Conservation (phyloP, 371 early-diverging fungal species). For the Funneliformis caledonium region DNA sequence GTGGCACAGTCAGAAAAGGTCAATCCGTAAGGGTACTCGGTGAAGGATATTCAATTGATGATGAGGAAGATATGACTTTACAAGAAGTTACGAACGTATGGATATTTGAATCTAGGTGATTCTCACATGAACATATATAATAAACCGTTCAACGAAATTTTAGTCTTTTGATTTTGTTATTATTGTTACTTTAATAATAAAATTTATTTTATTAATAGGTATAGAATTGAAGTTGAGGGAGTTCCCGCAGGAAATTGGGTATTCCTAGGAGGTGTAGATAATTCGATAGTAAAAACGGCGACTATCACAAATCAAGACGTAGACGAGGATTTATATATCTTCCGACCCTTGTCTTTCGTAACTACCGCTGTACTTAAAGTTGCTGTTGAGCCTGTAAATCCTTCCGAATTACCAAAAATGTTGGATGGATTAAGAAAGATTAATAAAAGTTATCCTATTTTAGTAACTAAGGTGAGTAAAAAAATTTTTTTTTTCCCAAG, state of each 20-base stretch:
- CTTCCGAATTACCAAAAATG: conserved; percentile 97
- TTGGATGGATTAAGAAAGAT: conserved; percentile 94
- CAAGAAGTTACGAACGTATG: conserved; percentile 77
- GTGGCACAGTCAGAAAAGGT: conserved; percentile 83
- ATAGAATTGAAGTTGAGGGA: conserved; percentile 81
- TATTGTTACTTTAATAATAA: background rate
- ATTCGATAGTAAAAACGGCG: conserved; percentile 91
- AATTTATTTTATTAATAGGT: conserved; percentile 46
- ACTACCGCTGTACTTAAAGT: conserved; percentile 90
- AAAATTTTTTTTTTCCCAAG: background rate
- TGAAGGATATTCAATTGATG: conserved; percentile 87
- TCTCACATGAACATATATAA: background rate
- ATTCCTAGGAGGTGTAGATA: conserved; percentile 90
- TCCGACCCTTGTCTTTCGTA: conserved; percentile 84
- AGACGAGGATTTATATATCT: conserved; percentile 77
- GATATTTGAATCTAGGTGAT: conserved; percentile 80
- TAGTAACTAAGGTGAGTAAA: conserved; percentile 74
- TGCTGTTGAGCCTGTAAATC: conserved; percentile 95
- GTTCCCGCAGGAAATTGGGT: conserved; percentile 91
- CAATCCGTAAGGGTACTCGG: conserved; percentile 89
- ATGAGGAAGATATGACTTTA: conserved; percentile 94
- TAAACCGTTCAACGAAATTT: background rate
- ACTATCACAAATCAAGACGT: conserved; percentile 74
- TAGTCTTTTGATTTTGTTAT: background rate
- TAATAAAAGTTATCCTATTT: conserved; percentile 92